Evolutionary conservation across 371 early-diverging fungal species (phyloP).

Genomic region (Nematocida homosporus): DNA sequence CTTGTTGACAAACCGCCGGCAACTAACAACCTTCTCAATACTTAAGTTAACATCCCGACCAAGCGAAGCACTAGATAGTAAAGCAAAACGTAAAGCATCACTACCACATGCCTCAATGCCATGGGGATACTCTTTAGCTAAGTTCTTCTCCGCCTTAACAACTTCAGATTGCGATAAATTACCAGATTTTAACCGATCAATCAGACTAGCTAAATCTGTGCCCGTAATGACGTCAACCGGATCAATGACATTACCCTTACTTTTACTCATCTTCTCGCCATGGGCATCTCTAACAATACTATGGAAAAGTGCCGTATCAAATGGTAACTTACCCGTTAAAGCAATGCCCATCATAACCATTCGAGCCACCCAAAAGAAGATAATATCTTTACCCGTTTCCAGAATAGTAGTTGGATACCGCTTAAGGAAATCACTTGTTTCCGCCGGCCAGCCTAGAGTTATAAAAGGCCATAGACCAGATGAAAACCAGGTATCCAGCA

Average conservation of each 20-base stretch:
- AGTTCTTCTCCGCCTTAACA: constrained; percentile 71
- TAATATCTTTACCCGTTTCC: constrained; percentile 97
- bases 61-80: constrained; percentile 79
- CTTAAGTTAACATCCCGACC: constrained; percentile 92
- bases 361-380: constrained; percentile 99
- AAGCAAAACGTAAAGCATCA: constrained; percentile 92
- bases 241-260: constrained; percentile 96
- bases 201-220: constrained; percentile 73
- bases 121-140: constrained; percentile 84
- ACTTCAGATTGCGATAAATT: constrained; percentile 88
- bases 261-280: constrained; percentile 97
- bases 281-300: constrained; percentile 98
- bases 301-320: constrained; percentile 80
- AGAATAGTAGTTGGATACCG: constrained; percentile 86
- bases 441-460: constrained; percentile 84
- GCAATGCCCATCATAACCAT: constrained; percentile 98
- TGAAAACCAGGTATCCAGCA: constrained; percentile 98
- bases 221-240: constrained; percentile 96
- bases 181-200: constrained; percentile 71
- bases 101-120: constrained; percentile 98
- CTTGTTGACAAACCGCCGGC: constrained; percentile 98
- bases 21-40: constrained; percentile 88
- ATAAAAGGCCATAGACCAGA: constrained; percentile 97
- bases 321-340: constrained; percentile 85
- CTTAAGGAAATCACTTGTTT: constrained; percentile 72